Evolutionary conservation across 2,329 filamentous ascomycete species (phyloP), one percentile per base, ranked within the genome.

Genomic region (Ceratocystis lukuohia): DNA sequence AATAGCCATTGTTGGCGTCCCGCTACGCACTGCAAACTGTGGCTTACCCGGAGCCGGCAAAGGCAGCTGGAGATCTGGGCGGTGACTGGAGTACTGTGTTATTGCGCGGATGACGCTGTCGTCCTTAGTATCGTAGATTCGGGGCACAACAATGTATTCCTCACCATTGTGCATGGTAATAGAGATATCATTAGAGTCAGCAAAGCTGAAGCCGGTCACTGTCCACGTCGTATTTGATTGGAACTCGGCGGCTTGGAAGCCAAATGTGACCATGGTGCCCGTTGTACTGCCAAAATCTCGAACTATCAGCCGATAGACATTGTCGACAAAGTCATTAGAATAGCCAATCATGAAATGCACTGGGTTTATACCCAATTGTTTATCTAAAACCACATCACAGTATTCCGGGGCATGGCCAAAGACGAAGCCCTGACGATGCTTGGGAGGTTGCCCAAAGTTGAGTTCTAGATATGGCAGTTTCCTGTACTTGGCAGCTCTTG

Each of bases 271-370:
- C 28, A 46, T 33, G 5, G 50, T 65, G 15, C 64, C 64, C 17
- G 25, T 65, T 33, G 3, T 4, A 33, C 53, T 65, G 53, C 56
- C 53, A 30, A 65, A 41, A 20, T 65, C 64, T 20, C 41, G 33
- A 33, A 65, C 28, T 7, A 48, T 28, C 37, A 65, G 53, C 15
- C 64, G 64, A 25, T 65, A 61, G 1, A 61, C 20, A 3, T 28
- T 56, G 50, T 65, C 64, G 15, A 10, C 20, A 22, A 61, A 65
- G 22, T 59, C 15, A 6, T 65, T 61, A 7, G 53, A 59, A 28
- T 61, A 65, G 25, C 64, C 53, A 15, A 65, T 44, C 53, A 65
- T 33, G 15, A 65, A 65, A n/a, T 65, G 64, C 37, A 65, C 53
- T 17, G 33, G 22, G 25, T 45, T 20, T 12, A 44, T 37, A 6